Percentiles rank a stretch among this genome's conserved stretches.
These are phyloP conservation scores for Populus deltoides DNA, from an alignment of 345 rosid genomes.

Conservation along the genomic window DNA sequence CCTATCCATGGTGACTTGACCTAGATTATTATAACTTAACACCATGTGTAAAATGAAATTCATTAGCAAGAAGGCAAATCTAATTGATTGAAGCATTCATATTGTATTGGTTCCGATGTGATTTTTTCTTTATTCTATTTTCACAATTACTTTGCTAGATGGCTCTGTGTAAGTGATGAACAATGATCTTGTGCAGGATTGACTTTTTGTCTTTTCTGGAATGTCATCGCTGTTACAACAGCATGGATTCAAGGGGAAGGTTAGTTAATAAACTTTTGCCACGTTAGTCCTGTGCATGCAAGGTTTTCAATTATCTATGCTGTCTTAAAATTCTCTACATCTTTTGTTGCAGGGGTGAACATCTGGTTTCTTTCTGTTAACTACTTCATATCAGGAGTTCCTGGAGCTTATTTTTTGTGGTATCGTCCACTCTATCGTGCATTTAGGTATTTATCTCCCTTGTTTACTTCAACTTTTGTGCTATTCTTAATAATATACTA, in stretches of 20 bases:
- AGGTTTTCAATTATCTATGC: not conserved
- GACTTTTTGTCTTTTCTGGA: conserved; percentile 79
- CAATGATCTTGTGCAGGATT: conserved; percentile 56
- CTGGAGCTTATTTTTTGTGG: conserved; percentile 50
- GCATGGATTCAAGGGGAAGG: conserved; percentile 91
- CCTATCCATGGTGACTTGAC: not conserved
- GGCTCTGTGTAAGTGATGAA: not conserved
- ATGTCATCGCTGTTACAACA: conserved; percentile 67
- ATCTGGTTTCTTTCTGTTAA: conserved; percentile 94
- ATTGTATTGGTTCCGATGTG: not conserved
- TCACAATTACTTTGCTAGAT: not conserved
- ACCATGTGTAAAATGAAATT: not conserved
- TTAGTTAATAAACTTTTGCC: conserved; percentile 25
- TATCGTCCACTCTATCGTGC: conserved; percentile 96
- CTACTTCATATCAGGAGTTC: conserved; percentile 91
- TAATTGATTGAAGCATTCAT: not conserved
- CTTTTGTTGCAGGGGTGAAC: conserved; percentile 54
- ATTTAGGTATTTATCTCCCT: conserved; percentile 49
- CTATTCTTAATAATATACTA: not conserved
- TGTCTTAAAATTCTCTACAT: not conserved
- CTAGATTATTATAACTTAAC: not conserved
- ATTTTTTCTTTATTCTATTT: not conserved
- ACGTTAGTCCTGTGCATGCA: not conserved
- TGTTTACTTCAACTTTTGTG: not conserved
- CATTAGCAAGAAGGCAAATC: not conserved